phyloP scores from a whole-genome alignment of 2,329 filamentous ascomycete species.

The Talaromyces sp. region DNA sequence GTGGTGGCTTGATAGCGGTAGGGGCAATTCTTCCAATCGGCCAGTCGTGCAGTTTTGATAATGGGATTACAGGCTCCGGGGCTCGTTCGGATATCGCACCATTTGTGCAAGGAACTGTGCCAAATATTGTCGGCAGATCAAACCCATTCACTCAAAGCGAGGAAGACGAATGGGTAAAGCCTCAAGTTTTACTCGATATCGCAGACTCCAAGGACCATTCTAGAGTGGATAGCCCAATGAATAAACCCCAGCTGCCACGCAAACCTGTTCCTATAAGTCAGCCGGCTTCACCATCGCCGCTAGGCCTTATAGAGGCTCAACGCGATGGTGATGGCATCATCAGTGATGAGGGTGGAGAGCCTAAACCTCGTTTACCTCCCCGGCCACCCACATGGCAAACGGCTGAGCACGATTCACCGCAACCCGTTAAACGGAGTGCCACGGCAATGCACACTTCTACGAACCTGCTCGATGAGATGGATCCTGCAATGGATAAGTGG shows the following conservation, averaged over 20 bases:
- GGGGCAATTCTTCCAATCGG: slow-evolving; percentile 24
- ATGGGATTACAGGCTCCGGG: slow-evolving; percentile 57
- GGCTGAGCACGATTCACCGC: neutral
- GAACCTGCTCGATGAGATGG: slow-evolving; percentile 14
- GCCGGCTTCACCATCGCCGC: neutral
- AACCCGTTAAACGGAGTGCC: neutral
- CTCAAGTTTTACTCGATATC: slow-evolving; percentile 11
- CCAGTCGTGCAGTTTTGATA: slow-evolving; percentile 19
- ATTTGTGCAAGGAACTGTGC: slow-evolving; percentile 60
- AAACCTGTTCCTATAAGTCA: slow-evolving; percentile 12
- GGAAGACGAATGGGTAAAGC: slow-evolving; percentile 77
- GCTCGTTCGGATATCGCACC: slow-evolving; percentile 71
- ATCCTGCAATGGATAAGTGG: slow-evolving; percentile 16
- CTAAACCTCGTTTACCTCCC: slow-evolving; percentile 18
- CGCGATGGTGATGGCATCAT: neutral
- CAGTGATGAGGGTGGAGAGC: neutral
- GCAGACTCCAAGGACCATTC: slow-evolving; percentile 2
- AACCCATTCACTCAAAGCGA: slow-evolving; percentile 77
- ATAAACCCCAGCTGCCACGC: slow-evolving; percentile 3
- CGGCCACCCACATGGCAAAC: slow-evolving; percentile 10
- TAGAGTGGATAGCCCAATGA: neutral
- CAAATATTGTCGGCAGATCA: slow-evolving; percentile 71
- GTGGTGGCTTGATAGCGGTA: slow-evolving; percentile 66
- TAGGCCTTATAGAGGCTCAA: neutral
- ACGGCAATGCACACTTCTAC: neutral